These are phyloP conservation scores for Spinellus fusiger DNA, from an alignment of 192 early-diverging fungal genomes.

Conservation along the genomic window DNA sequence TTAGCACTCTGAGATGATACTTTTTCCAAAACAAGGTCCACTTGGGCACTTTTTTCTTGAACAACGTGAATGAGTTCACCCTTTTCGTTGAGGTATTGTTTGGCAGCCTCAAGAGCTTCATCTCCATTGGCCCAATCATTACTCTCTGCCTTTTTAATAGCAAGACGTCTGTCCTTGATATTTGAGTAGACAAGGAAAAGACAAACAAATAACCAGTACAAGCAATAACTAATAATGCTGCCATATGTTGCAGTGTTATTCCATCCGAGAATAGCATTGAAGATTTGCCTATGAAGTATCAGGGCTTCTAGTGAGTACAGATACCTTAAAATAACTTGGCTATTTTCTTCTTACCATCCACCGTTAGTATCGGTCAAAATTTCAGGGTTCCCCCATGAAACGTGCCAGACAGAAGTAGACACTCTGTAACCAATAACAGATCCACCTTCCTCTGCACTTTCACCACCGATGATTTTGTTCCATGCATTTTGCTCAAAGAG, in stretches of 20 bases:
- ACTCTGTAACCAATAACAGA: conserved; percentile 35
- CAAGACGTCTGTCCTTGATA: conserved; percentile 17
- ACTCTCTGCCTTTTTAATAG: neutral
- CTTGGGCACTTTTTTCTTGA: no score
- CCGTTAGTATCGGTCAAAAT: conserved; percentile 33
- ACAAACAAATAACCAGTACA: conserved; percentile 68
- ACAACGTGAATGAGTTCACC: neutral
- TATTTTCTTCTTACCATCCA: conserved; percentile 45
- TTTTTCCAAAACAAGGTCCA: no score
- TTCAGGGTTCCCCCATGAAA: conserved; percentile 35
- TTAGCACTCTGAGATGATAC: no score
- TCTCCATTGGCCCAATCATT: conserved; percentile 6
- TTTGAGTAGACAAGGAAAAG: conserved; percentile 45
- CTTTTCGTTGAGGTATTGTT: neutral
- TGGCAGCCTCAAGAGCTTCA: conserved; percentile 2
- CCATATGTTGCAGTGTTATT: conserved; percentile 67
- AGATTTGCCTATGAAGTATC: conserved; percentile 61
- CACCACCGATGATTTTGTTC: conserved; percentile 57
- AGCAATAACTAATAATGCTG: conserved; percentile 68
- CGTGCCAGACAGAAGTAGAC: conserved; percentile 24
- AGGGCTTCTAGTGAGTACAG: neutral
- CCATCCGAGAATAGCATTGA: conserved; percentile 75
- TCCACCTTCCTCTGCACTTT: conserved; percentile 51
- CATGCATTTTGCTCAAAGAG: conserved; percentile 64
- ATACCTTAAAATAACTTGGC: conserved; percentile 5